Evolutionary conservation across 805 yeast species (phyloP).

Genomic region (Clavispora carvajalis): DNA sequence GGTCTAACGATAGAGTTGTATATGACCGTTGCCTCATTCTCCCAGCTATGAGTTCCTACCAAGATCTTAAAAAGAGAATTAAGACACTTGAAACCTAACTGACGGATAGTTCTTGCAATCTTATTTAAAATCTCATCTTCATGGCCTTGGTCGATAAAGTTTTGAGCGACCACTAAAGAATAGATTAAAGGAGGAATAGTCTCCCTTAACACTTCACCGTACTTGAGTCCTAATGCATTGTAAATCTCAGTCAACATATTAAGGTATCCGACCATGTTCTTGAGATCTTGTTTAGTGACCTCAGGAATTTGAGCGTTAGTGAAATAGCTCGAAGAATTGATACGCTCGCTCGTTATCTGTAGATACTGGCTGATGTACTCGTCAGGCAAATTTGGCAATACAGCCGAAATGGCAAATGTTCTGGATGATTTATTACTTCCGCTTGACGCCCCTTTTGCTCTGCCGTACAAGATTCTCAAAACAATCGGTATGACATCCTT

Average conservation of each 20-base stretch:
- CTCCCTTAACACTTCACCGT: conserved; percentile 42
- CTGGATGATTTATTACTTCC: conserved; percentile 71
- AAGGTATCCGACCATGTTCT: conserved; percentile 59
- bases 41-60: conserved; percentile 55
- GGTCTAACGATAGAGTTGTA: conserved; percentile 55
- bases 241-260: conserved; percentile 54
- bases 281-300: conserved; percentile 26
- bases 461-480: conserved; percentile 76
- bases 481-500: conserved; percentile 62
- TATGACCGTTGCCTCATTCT: conserved; percentile 39
- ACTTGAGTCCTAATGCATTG: conserved; percentile 54
- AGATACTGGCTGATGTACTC: conserved; percentile 56
- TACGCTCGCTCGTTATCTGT: conserved; percentile 52
- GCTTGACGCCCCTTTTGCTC: conserved; percentile 64
- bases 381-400: conserved; percentile 53
- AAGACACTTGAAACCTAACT: conserved; percentile 61
- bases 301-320: conserved; percentile 24
- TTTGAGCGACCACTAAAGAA: conserved; percentile 50
- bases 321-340: conserved; percentile 22
- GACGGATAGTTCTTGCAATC: conserved; percentile 56
- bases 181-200: conserved; percentile 55
- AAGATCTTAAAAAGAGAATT: conserved; percentile 49
- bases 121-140: conserved; percentile 24
- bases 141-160: conserved; percentile 22
- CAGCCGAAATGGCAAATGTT: conserved; percentile 63